These are phyloP conservation scores for Oidiodendron maius DNA, from an alignment of 495 filamentous ascomycete genomes.

Conservation along the genomic window DNA sequence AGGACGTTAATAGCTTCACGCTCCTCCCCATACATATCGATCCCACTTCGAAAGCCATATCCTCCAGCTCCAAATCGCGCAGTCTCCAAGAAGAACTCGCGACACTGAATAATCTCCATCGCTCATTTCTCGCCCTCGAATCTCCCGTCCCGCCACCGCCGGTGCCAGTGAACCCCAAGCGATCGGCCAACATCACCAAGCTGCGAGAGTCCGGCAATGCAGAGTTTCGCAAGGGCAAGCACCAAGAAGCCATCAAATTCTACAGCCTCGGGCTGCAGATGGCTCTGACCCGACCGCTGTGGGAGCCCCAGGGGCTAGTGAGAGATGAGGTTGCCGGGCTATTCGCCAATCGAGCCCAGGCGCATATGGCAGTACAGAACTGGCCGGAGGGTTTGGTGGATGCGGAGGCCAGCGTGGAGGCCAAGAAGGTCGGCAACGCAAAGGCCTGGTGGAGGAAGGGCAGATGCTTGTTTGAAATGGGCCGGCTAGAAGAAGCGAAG, in stretches of 20 bases:
- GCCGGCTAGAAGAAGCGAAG: conserved; percentile 72
- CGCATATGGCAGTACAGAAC: conserved; percentile 67
- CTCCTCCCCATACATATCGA: conserved; percentile 77
- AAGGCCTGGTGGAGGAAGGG: conserved; percentile 92
- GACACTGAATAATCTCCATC: conserved; percentile 70
- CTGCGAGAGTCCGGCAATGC: conserved; percentile 83
- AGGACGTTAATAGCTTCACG: conserved; percentile 69
- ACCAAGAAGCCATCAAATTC: conserved; percentile 69
- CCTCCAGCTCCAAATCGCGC: conserved; percentile 31
- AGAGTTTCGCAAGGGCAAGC: conserved; percentile 68
- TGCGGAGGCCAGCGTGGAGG: conserved; percentile 83
- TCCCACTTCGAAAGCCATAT: conserved; percentile 61
- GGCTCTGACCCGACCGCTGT: conserved; percentile 72
- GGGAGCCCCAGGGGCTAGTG: conserved; percentile 79
- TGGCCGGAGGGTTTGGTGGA: conserved; percentile 83
- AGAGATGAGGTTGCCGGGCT: conserved; percentile 75
- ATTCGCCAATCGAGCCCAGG: conserved; percentile 86
- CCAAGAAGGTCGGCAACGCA: conserved; percentile 77
- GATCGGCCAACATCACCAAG: conserved; percentile 77
- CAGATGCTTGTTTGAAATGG: conserved; percentile 85
- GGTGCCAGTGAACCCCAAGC: conserved; percentile 78
- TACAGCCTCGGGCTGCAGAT: conserved; percentile 84
- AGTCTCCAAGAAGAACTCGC: conserved; percentile 59
- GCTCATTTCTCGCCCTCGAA: conserved; percentile 54
- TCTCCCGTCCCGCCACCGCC: conserved; percentile 67